Evolutionary conservation across 139 green algal species (phyloP).

Genomic region (Chlorella vulgaris): DNA sequence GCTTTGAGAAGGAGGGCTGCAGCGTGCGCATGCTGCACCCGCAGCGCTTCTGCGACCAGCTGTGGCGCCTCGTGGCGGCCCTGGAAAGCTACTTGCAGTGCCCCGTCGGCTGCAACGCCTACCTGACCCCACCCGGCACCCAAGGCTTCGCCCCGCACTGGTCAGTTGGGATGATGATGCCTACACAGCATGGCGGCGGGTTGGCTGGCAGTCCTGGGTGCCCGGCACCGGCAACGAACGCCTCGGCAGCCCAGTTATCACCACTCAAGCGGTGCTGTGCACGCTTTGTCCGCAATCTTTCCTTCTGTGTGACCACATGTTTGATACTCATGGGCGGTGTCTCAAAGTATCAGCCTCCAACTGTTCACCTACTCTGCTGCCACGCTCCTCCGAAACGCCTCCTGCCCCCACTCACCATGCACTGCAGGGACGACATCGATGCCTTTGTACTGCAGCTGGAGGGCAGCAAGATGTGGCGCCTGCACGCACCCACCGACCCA

Average conservation of each 20-base stretch:
- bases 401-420: not conserved
- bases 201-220: too few relatives aligned
- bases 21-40: conserved; percentile 78
- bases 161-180: too few relatives aligned
- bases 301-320: too few relatives aligned
- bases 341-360: not conserved
- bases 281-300: too few relatives aligned
- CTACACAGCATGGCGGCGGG: not conserved
- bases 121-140: conserved; percentile 60
- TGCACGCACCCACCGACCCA: conserved; percentile 28
- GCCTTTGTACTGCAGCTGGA: conserved; percentile 83
- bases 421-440: conserved; percentile 80
- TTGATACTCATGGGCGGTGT: too few relatives aligned
- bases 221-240: too few relatives aligned
- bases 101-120: conserved; percentile 70
- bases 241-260: too few relatives aligned
- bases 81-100: conserved; percentile 77
- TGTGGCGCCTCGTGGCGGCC: conserved; percentile 48
- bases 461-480: conserved; percentile 78
- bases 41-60: conserved; percentile 65
- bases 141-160: conserved; percentile 80
- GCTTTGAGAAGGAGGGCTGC: conserved; percentile 45
- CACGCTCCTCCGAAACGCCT: not conserved
- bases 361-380: not conserved
- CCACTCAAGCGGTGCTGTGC: too few relatives aligned